phyloP scores from a whole-genome alignment of 1,284 basidiomycete genomes.

The Moesziomyces parantarcticus region DNA sequence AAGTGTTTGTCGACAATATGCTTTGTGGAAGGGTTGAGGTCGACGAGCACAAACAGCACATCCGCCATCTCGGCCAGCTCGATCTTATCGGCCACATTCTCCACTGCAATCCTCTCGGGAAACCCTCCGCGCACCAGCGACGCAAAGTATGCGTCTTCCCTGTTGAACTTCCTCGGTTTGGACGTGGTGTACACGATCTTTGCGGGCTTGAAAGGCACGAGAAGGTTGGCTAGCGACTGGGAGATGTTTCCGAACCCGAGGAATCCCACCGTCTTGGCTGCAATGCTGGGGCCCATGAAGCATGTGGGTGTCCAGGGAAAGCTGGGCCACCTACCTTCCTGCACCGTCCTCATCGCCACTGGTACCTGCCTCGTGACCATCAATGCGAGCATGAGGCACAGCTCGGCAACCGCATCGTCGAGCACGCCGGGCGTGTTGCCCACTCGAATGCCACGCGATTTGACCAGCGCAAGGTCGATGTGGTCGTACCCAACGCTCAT shows the following conservation, averaged over 20 bases:
- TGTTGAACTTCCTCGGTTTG: conserved; percentile 43
- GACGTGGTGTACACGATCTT: conserved; percentile 55
- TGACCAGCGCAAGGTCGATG: conserved; percentile 76
- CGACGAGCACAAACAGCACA: conserved; percentile 75
- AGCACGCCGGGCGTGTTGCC: conserved; percentile 93
- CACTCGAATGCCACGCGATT: conserved; percentile 77
- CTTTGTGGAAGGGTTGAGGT: conserved; percentile 78
- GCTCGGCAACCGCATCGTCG: conserved; percentile 89
- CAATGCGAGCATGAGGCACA: conserved; percentile 85
- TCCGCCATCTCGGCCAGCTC: conserved; percentile 45
- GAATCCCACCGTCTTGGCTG: conserved; percentile 80
- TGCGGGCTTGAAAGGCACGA: conserved; percentile 48
- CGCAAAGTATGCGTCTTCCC: conserved; percentile 32
- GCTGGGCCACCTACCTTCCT: conserved; percentile 76
- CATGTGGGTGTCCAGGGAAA: conserved; percentile 77
- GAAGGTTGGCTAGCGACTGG: conserved; percentile 40
- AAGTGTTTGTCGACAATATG: conserved; percentile 80
- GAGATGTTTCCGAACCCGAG: conserved; percentile 87
- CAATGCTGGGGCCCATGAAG: conserved; percentile 79
- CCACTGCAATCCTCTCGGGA: conserved; percentile 27
- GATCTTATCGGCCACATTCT: conserved; percentile 47
- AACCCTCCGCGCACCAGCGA: conserved; percentile 32
- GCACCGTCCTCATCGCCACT: conserved; percentile 76
- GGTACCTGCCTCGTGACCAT: conserved; percentile 85
- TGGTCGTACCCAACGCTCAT: conserved; percentile 79